Base-by-base conservation (phyloP, 2,329 filamentous ascomycete species). In the Anisogramma anomala region DNA sequence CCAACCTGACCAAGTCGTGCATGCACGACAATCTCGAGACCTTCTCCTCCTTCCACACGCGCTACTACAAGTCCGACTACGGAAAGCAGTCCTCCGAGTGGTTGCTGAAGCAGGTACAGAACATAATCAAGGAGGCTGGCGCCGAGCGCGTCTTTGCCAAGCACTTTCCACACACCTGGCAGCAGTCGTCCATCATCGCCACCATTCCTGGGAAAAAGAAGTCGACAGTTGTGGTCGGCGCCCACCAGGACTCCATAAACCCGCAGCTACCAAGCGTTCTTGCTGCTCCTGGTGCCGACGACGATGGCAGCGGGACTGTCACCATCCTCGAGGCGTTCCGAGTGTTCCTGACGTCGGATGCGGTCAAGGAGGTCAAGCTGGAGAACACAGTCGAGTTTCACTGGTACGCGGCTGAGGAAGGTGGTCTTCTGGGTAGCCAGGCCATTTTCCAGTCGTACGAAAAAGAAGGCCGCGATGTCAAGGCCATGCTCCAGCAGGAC, bases 191-290 rank as follows among this genome's bases (percentile, higher is more conserved):
- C 52, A 77, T 91, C 53, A 85, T 91, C 52, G 84, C 82, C n/a
- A 83, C 79, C 1, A 79, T 91, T 22, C 83, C 83, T 0, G 84
- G 84, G 13, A 72, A 78, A 60, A 77, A 69, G 0, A 49, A 49
- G 45, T 70, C 81, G 38, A 88, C 83, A 0, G 71, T 89, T 20
- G 77, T 89, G 2, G 74, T 89, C 40, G 83, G 84, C 20, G 82
- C 83, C 1, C 83, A 88, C 53, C 82, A 85, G 52, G 84, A 89
- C 57, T 84, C 79, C 51, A 81, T 89, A 60, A 89, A 89, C 54
- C 66, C 84, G 25, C 80, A 81, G 54, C 63, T 85, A 6, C 81
- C 82, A 1, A 76, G 77, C 1, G 65, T 82, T 27, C 69, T 86
- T 22, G 73, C 79, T 19, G 80, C 83, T 0, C 84, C 84, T 0